A percentile compares a stretch with the other conserved stretches of the same genome.
phyloP scores from a whole-genome alignment of 139 green algal species.

The Coelastrella sp. region DNA sequence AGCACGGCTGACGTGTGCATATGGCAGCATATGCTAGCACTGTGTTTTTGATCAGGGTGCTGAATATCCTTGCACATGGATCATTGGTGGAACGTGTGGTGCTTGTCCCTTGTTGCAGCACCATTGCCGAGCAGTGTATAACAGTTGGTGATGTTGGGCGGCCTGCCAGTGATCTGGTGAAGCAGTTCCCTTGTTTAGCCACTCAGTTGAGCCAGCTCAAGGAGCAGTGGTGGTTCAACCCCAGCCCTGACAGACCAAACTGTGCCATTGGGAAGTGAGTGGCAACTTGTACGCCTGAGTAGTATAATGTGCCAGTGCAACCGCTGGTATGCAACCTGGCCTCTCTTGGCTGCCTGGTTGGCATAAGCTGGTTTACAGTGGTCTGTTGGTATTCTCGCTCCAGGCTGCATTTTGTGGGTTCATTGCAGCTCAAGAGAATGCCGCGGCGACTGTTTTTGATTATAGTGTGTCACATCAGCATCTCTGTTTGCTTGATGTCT shows the following conservation, averaged over 20 bases:
- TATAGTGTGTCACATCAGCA: too few species aligned
- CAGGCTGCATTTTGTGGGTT: too few species aligned
- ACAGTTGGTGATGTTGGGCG: slow-evolving; percentile 78
- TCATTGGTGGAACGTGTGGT: not conserved
- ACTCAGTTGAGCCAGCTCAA: slow-evolving; percentile 57
- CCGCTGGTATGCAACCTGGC: too few species aligned
- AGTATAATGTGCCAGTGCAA: too few species aligned
- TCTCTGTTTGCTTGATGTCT: too few species aligned
- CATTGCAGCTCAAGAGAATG: too few species aligned
- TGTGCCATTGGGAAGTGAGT: slow-evolving; percentile 47
- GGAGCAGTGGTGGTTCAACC: slow-evolving; percentile 76
- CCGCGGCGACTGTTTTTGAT: too few species aligned
- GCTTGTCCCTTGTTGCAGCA: slow-evolving; percentile 19
- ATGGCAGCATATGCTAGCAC: not conserved
- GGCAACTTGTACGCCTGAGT: too few species aligned
- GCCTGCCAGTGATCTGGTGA: slow-evolving; percentile 54
- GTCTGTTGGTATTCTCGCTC: too few species aligned
- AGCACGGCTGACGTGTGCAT: not conserved
- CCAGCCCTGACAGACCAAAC: slow-evolving; percentile 55
- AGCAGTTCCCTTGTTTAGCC: slow-evolving; percentile 60
- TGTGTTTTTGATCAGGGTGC: not conserved
- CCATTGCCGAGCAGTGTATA: slow-evolving; percentile 66
- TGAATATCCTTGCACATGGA: too few species aligned
- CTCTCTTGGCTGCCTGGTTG: too few species aligned
- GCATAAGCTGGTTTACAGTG: too few species aligned